Percentiles rank a stretch among this genome's conserved stretches.
Evolutionary conservation across 2,329 filamentous ascomycete genomes (phyloP).

Genomic region (Epichloe coenophiala): DNA sequence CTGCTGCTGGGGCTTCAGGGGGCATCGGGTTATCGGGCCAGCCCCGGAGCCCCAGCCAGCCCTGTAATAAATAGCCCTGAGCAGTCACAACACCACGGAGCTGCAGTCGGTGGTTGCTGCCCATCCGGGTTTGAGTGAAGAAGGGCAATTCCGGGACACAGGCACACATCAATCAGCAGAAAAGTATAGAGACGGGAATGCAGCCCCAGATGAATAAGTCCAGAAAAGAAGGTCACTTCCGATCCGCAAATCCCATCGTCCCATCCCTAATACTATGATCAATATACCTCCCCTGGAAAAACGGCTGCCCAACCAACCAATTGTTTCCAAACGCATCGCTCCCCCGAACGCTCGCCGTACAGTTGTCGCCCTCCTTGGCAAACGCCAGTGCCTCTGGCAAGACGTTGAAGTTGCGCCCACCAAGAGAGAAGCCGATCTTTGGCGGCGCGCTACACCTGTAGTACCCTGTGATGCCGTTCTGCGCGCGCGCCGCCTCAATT

Average conservation of each 20-base stretch:
- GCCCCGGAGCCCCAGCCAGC: no score
- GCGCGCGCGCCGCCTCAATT: conserved; percentile 4
- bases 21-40: no score
- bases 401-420: conserved; percentile 8
- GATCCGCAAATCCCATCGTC: conserved; percentile 8
- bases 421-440: conserved; percentile 7
- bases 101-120: no score
- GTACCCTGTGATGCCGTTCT: conserved; percentile 8
- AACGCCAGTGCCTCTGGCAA: conserved; percentile 8
- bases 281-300: conserved; percentile 12
- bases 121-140: no score
- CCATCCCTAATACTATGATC: conserved; percentile 8
- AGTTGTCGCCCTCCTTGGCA: conserved; percentile 8
- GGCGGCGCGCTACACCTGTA: conserved; percentile 8
- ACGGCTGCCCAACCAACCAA: conserved; percentile 12
- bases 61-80: no score
- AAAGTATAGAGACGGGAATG: no score
- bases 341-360: conserved; percentile 9
- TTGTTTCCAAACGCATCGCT: conserved; percentile 5
- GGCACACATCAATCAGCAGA: no score
- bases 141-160: no score
- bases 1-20: no score
- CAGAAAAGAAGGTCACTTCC: neutral
- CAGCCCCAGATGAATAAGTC: neutral
- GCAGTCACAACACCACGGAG: no score